These are phyloP conservation scores for Diplodia scrobiculata DNA, from an alignment of 2,329 filamentous ascomycete species.

Conservation along the genomic window DNA sequence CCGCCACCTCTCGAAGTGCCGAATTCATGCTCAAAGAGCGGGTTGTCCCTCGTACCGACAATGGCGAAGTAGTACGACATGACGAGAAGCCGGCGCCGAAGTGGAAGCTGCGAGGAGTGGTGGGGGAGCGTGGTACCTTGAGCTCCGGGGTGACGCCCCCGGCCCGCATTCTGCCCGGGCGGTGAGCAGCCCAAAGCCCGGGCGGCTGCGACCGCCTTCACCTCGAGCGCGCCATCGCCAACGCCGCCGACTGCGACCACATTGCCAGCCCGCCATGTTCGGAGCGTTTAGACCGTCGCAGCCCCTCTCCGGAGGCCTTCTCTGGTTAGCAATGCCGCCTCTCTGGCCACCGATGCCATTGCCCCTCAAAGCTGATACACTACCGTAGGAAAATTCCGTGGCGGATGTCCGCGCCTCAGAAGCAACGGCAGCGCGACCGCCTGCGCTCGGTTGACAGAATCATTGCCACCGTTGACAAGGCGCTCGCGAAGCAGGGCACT, in stretches of 20 bases:
- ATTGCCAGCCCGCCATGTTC: slow-evolving; percentile 41
- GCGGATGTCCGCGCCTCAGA: slow-evolving; percentile 90
- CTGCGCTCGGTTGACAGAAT: slow-evolving; percentile 83
- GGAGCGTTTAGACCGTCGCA: slow-evolving; percentile 46
- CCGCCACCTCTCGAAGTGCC: slow-evolving; percentile 94
- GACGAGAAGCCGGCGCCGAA: slow-evolving; percentile 34
- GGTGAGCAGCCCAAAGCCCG: slow-evolving; percentile 21
- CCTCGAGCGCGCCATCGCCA: not conserved
- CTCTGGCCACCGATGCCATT: not conserved
- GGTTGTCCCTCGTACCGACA: slow-evolving; percentile 91
- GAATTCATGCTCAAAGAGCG: slow-evolving; percentile 95
- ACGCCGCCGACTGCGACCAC: not conserved
- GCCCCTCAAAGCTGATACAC: slow-evolving; percentile 8
- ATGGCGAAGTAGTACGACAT: slow-evolving; percentile 99
- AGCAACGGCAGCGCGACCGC: slow-evolving; percentile 79
- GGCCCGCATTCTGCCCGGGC: slow-evolving; percentile 22
- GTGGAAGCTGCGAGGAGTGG: not conserved
- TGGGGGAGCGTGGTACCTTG: not conserved
- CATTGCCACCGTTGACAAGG: slow-evolving; percentile 78
- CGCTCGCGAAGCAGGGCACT: slow-evolving; percentile 70
- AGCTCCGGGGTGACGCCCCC: slow-evolving; percentile 15
- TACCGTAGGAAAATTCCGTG: slow-evolving; percentile 83
- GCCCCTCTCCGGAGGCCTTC: slow-evolving; percentile 44
- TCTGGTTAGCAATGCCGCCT: slow-evolving; percentile 38
- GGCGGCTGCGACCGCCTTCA: not conserved